Base-by-base conservation (phyloP, 495 filamentous ascomycete species). In the Xylaria bambusicola region DNA sequence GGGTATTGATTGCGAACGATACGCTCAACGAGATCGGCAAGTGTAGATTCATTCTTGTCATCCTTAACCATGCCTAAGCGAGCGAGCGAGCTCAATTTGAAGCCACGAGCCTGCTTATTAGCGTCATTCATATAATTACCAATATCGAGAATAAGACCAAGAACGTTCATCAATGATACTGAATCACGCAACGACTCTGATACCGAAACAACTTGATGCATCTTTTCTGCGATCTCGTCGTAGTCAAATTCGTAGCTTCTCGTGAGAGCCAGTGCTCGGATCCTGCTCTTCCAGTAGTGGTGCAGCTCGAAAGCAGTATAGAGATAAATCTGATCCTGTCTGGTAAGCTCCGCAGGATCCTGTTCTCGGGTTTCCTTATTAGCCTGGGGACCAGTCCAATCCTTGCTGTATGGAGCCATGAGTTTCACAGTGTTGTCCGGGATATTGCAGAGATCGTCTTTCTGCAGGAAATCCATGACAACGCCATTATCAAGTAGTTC, bases 51-150 rank as follows among this genome's bases (percentile, higher is more conserved):
- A 68, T 98, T 98, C 84, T 97, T 97, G 77, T 96, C 92, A 65
- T 98, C 94, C 74, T 98, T 98, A 56, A 98, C 90, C 91, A 98
- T 98, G 26, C 89, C 94, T 31, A 98, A 79, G 23, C 94, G 85
- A 36, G 90, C 89, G n/a, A 98, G 86, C 0, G 94, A 96, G 64
- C 92, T 92, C 23, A 98, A 84, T 75, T 98, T 98, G 87, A 98
- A 98, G 47, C 94, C 94, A 61, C 88, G 90, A 2, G 95, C 94
- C 73, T 98, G 95, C 75, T 98, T 98, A 73, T 96, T 97, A 47
- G 92, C 86, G 66, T 98, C 94, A 77, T 98, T 98, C 94, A 98
- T 98, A 80, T 94, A 98, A 69, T 98, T 98, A 69, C 94, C 94
- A 67, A 98, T 96, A 74, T 96, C 92, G 63, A 98, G 79, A 71